Evolutionary conservation across 2,329 filamentous ascomycete genomes (phyloP), one percentile per base, ranked within the genome.

Genomic region (Aciculosporium take): DNA sequence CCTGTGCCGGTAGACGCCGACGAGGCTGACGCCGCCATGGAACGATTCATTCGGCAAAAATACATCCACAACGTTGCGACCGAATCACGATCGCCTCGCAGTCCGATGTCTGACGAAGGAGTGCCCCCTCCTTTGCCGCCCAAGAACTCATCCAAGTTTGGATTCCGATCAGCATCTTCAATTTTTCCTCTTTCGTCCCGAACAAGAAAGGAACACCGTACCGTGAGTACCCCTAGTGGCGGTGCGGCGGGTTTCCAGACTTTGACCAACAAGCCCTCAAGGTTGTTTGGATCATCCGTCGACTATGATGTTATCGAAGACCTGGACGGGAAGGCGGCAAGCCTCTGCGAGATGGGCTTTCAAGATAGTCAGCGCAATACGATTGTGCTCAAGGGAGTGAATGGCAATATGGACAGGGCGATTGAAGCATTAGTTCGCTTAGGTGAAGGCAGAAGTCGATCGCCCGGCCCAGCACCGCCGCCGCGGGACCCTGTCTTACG

Each of bases 21-120:
- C 62, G 88, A 96, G 64, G 84, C 83, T 37, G 89, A 98, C 58
- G 82, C 84, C 9, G 86, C 84, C 23, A 91, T 98, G 82, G 91
- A 98, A 63, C 76, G 85, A 46, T 96, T 89, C 60, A 94, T 98
- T 51, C 74, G 89, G 46, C 81, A 89, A 55, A 98, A 98, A 62
- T 98, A 98, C 62, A 79, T 88, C 56, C 79, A 80, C 51, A 64
- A 65, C 45, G 53, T 59, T 37, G 47, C 56, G 52, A 48, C 59
- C 51, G 48, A 59, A 49, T 30, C 56, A 48, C 45, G 61, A 50
- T 64, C 64, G 49, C 64, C 62, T 0, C 62, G 61, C 39, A 70
- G 67, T 48, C 63, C 64, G n/a, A 63, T 61, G 37, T 71, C 71
- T 10, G 73, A 78, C 48, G 75, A 79, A 49, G 68, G 65, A 23